These are phyloP conservation scores for Allomyces javanicus DNA, from an alignment of 192 early-diverging fungal species.

Conservation along the genomic window DNA sequence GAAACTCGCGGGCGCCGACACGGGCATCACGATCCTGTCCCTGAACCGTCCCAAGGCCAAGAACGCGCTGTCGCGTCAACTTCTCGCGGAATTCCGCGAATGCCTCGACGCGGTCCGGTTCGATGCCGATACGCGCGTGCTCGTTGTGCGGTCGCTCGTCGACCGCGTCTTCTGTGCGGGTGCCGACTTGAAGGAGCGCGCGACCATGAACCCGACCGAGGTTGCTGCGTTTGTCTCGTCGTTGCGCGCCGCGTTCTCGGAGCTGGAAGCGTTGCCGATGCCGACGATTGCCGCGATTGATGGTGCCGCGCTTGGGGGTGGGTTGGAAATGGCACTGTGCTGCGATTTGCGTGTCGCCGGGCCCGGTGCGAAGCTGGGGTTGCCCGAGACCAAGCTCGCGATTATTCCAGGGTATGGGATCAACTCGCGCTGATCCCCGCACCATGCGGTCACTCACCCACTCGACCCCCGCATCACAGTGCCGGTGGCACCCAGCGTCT, in stretches of 20 bases:
- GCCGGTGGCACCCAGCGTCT: slow-evolving; percentile 90
- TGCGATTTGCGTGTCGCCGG: slow-evolving; percentile 79
- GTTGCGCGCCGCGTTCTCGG: slow-evolving; percentile 53
- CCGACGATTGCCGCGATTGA: slow-evolving; percentile 90
- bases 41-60: slow-evolving; percentile 66
- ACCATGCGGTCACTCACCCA: not conserved
- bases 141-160: slow-evolving; percentile 61
- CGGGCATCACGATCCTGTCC: slow-evolving; percentile 60
- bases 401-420: slow-evolving; percentile 73
- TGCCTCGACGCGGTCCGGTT: slow-evolving; percentile 42
- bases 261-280: slow-evolving; percentile 68
- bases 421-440: not conserved
- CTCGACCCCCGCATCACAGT: slow-evolving; percentile 15
- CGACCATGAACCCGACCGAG: slow-evolving; percentile 51
- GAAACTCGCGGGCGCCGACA: slow-evolving; percentile 1
- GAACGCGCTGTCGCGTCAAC: slow-evolving; percentile 70
- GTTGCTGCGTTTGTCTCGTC: slow-evolving; percentile 64
- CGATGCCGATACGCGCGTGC: slow-evolving; percentile 42
- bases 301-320: slow-evolving; percentile 82
- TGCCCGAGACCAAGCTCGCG: slow-evolving; percentile 79
- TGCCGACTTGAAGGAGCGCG: slow-evolving; percentile 86
- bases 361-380: slow-evolving; percentile 53
- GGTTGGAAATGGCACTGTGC: slow-evolving; percentile 72
- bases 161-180: slow-evolving; percentile 80
- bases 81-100: slow-evolving; percentile 48